Evolutionary conservation across 306 rosid genomes (phyloP).

Genomic region (Mimosa bimucronata): DNA sequence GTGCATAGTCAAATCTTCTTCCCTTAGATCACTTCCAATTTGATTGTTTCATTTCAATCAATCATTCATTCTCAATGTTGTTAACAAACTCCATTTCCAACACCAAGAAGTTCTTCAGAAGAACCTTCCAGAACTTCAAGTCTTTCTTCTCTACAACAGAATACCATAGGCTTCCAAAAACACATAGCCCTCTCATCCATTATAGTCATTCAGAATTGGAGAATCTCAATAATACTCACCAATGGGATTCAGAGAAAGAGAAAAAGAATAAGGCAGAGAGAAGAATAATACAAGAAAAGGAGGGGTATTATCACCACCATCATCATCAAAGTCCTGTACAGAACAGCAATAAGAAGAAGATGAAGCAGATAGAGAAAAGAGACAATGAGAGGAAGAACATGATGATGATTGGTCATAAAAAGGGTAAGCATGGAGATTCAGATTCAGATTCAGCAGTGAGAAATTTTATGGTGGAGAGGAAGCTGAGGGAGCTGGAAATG

Average conservation of each 20-base stretch:
- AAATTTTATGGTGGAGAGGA: constrained; percentile 52
- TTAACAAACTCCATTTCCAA: constrained; percentile 64
- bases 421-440: constrained; percentile 34
- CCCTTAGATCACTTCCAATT: neutral
- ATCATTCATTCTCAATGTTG: constrained; percentile 48
- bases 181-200: constrained; percentile 1
- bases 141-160: constrained; percentile 55
- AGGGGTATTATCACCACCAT: neutral
- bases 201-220: constrained; percentile 43
- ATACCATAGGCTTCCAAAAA: constrained; percentile 77
- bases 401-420: constrained; percentile 21
- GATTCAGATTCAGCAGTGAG: constrained; percentile 27
- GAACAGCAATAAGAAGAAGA: constrained; percentile 11
- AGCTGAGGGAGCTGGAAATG: constrained; percentile 78
- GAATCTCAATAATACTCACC: neutral
- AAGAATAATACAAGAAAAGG: constrained; percentile 34
- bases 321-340: neutral
- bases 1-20: constrained; percentile 54
- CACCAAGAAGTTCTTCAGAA: constrained; percentile 74
- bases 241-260: constrained; percentile 34
- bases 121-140: constrained; percentile 58
- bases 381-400: constrained; percentile 24
- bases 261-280: constrained; percentile 25
- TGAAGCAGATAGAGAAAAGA: constrained; percentile 35
- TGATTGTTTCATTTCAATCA: neutral